Evolutionary conservation across 1,139 yeast species (phyloP).

Genomic region (Nakaseomyces uthaithaninus): DNA sequence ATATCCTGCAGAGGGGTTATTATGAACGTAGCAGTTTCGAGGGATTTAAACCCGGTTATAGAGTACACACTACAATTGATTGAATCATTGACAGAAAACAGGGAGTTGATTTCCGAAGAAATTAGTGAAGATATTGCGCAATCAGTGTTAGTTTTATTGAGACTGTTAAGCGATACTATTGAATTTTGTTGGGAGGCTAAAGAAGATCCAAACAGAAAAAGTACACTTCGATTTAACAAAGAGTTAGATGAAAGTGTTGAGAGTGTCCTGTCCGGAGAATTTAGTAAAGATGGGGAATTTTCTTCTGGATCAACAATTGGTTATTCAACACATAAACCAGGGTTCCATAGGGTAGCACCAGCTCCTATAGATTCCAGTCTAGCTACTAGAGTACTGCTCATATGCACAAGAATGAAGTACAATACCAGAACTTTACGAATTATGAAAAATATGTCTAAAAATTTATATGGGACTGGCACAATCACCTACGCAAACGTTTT

Average conservation of each 20-base stretch:
- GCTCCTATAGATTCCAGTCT: constrained; percentile 17
- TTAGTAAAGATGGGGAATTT: constrained; percentile 13
- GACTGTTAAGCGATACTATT: constrained; percentile 25
- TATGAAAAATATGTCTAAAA: constrained; percentile 17
- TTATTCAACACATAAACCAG: constrained; percentile 26
- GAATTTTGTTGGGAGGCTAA: constrained; percentile 26
- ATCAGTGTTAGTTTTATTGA: constrained; percentile 21
- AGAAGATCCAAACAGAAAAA: constrained; percentile 11
- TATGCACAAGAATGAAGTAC: constrained; percentile 19
- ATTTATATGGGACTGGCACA: constrained; percentile 17
- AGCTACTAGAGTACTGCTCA: constrained; percentile 16
- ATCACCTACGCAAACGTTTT: constrained; percentile 14
- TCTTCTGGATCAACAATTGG: constrained; percentile 22
- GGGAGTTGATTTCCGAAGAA: constrained; percentile 14
- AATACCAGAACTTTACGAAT: constrained; percentile 18
- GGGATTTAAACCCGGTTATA: constrained; percentile 18
- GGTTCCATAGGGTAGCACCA: constrained; percentile 25
- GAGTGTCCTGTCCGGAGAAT: constrained; percentile 1
- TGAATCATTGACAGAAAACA: constrained; percentile 19
- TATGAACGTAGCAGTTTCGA: constrained; percentile 20
- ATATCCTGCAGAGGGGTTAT: constrained; percentile 20
- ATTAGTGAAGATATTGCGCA: constrained; percentile 18
- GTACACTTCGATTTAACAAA: neutral
- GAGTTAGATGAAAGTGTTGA: constrained; percentile 9
- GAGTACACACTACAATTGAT: constrained; percentile 18